These are phyloP conservation scores for Corylus heterophylla DNA, from an alignment of 306 rosid genomes.

Conservation along the genomic window DNA sequence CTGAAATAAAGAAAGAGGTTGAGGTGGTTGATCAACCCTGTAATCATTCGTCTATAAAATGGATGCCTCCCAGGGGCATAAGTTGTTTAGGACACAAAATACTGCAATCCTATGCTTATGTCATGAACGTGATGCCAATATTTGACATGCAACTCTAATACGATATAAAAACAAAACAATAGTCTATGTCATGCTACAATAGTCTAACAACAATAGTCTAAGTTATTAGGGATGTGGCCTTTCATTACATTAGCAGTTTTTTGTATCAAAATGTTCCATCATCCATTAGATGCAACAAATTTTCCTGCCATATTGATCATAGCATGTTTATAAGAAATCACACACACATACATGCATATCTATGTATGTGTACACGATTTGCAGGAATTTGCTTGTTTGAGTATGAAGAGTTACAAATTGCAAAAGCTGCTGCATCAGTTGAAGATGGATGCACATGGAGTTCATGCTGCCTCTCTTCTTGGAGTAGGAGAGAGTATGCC, in stretches of 20 bases:
- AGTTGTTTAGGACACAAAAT: background rate
- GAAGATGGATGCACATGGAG: too few relatives aligned
- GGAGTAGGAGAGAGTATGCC: too few relatives aligned
- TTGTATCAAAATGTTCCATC: background rate
- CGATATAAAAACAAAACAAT: background rate
- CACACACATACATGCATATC: background rate
- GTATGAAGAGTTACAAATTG: background rate
- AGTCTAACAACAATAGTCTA: background rate
- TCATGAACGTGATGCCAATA: background rate
- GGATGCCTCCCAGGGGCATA: background rate
- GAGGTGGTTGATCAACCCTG: background rate
- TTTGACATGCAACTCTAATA: background rate
- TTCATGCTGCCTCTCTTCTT: too few relatives aligned
- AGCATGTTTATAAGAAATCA: background rate
- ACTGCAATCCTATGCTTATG: background rate
- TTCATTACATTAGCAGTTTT: background rate
- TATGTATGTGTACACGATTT: background rate
- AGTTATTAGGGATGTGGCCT: background rate
- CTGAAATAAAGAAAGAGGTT: background rate
- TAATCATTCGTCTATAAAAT: background rate
- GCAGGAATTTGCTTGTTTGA: background rate
- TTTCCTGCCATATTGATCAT: background rate
- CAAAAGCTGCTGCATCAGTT: too few relatives aligned
- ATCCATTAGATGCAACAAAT: background rate
- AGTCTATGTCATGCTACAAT: background rate